Percentiles rank a stretch among this genome's conserved stretches.
phyloP scores from a whole-genome alignment of 495 filamentous ascomycete genomes.

The Aspergillus indologenus region DNA sequence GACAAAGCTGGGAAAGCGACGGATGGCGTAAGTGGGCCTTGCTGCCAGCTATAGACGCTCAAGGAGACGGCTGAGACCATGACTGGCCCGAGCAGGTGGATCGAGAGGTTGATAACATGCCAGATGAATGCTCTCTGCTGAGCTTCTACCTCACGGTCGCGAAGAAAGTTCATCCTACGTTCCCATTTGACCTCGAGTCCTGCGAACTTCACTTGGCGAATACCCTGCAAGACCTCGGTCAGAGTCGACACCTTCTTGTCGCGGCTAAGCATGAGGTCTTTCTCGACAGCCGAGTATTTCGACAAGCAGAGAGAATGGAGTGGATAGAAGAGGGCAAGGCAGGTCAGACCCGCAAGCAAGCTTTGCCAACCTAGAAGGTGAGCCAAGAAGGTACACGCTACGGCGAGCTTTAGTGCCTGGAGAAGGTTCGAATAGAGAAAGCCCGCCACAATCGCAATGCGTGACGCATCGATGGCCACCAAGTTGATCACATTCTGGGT shows the following conservation, averaged over 20 bases:
- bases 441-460: conserved; percentile 56
- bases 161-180: conserved; percentile 55
- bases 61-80: conserved; percentile 65
- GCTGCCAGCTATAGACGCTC: conserved; percentile 53
- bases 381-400: conserved; percentile 57
- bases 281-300: conserved; percentile 56
- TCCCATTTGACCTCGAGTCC: conserved; percentile 71
- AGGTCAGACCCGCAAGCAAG: conserved; percentile 56
- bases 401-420: conserved; percentile 45
- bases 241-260: conserved; percentile 68
- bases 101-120: conserved; percentile 40
- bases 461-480: conserved; percentile 64
- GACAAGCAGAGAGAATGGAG: conserved; percentile 61
- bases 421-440: conserved; percentile 54
- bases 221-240: conserved; percentile 68
- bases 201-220: conserved; percentile 76
- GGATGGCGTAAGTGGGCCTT: conserved; percentile 56
- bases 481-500: conserved; percentile 61
- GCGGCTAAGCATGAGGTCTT: conserved; percentile 61
- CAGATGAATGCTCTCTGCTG: conserved; percentile 56
- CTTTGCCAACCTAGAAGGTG: conserved; percentile 64
- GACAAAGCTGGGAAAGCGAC: conserved; percentile 70
- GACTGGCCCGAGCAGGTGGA: conserved; percentile 65
- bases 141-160: conserved; percentile 57
- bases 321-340: conserved; percentile 55